phyloP scores from a whole-genome alignment of 371 early-diverging fungal species.

The Dichotomocladium elegans region DNA sequence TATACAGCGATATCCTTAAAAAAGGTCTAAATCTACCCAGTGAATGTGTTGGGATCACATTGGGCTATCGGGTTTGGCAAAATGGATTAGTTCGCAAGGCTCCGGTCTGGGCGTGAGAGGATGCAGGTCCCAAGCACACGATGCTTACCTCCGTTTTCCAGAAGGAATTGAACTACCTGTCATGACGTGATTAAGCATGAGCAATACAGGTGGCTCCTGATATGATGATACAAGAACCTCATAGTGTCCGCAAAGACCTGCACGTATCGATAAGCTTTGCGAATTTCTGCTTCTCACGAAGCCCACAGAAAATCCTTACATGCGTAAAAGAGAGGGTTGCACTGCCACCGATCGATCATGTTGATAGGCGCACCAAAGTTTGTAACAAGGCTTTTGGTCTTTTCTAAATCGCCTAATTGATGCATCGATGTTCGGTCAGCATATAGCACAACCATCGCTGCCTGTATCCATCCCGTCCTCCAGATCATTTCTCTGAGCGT shows the following conservation, averaged over 20 bases:
- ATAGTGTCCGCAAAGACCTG: slow-evolving; percentile 36
- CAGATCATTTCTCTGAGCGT: too few species aligned
- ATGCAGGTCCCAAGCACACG: background rate
- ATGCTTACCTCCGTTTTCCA: slow-evolving; percentile 17
- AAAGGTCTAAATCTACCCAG: slow-evolving; percentile 18
- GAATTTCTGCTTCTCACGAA: too few species aligned
- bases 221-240: slow-evolving; percentile 8
- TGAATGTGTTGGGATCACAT: slow-evolving; percentile 37
- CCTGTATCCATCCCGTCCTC: too few species aligned
- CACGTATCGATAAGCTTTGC: too few species aligned
- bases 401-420: slow-evolving; percentile 30
- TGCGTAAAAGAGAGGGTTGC: slow-evolving; percentile 36
- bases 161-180: slow-evolving; percentile 8
- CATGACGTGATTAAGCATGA: background rate
- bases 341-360: slow-evolving; percentile 32
- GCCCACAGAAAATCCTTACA: slow-evolving; percentile 16
- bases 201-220: too few species aligned
- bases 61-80: slow-evolving; percentile 28
- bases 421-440: too few species aligned
- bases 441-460: too few species aligned
- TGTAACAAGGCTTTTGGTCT: slow-evolving; percentile 30
- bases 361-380: slow-evolving; percentile 38
- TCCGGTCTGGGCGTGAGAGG: too few species aligned
- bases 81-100: too few species aligned
- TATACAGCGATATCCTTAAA: background rate